Percentiles rank a stretch among this genome's conserved stretches.
Evolutionary conservation across 306 rosid species (phyloP).

Genomic region (Malus sieversii): DNA sequence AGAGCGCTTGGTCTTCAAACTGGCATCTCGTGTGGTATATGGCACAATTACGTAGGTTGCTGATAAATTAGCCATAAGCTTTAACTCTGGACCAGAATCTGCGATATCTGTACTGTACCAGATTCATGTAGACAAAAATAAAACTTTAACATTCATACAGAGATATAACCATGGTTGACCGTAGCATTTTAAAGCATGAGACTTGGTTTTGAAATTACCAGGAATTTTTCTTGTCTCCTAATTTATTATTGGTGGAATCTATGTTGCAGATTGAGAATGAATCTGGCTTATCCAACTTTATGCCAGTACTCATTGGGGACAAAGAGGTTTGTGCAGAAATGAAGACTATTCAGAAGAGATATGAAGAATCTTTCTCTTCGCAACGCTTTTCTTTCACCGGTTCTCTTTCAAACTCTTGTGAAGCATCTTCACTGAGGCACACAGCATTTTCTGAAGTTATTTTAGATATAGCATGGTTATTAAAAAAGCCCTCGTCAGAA

Average conservation of each 20-base stretch:
- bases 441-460: constrained; percentile 53
- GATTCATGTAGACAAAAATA: neutral
- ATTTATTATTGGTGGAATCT: neutral
- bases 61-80: neutral
- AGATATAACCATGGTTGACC: neutral
- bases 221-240: neutral
- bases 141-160: neutral
- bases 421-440: constrained; percentile 43
- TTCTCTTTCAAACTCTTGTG: constrained; percentile 46
- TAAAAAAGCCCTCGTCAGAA: constrained; percentile 62
- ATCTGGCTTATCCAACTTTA: constrained; percentile 84
- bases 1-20: neutral
- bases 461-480: constrained; percentile 85
- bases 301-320: constrained; percentile 77
- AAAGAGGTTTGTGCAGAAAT: constrained; percentile 75
- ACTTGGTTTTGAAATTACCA: neutral
- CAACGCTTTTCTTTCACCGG: constrained; percentile 26
- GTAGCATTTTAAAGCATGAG: neutral
- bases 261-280: constrained; percentile 86
- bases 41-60: neutral
- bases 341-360: constrained; percentile 48
- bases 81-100: neutral
- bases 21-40: neutral
- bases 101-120: neutral
- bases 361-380: constrained; percentile 36